Percentiles rank a stretch among this genome's conserved stretches.
Evolutionary conservation across 2,329 filamentous ascomycete species (phyloP).

Genomic region (Clonostachys rosea): DNA sequence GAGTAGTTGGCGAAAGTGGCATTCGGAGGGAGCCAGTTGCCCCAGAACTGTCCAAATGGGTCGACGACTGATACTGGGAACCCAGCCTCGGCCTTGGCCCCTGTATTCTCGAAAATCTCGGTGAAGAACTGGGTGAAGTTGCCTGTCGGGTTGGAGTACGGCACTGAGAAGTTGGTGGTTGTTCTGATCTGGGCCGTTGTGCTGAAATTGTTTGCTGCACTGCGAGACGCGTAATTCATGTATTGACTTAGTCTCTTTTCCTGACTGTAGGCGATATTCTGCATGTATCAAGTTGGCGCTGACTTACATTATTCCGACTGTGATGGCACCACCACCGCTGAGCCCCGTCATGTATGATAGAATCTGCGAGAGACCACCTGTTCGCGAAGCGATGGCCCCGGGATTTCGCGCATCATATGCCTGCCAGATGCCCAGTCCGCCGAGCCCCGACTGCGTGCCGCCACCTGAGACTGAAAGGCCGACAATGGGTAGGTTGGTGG

Average conservation of each 20-base stretch:
- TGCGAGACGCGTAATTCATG: constrained; percentile 1
- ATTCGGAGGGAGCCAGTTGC: constrained; percentile 10
- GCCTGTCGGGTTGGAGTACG: constrained; percentile 10
- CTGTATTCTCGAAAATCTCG: constrained; percentile 11
- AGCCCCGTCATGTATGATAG: constrained; percentile 16
- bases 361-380: constrained; percentile 15
- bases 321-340: constrained; percentile 17
- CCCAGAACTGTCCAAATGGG: constrained; percentile 19
- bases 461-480: constrained; percentile 17
- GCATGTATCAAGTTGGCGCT: accelerated
- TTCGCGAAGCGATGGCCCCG: constrained; percentile 7
- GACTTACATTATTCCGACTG: constrained; percentile 13
- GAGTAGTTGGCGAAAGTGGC: constrained; percentile 13
- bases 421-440: constrained; percentile 17
- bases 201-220: constrained; percentile 17
- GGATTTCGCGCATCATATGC: constrained; percentile 16
- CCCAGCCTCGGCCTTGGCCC: constrained; percentile 12
- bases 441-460: constrained; percentile 18
- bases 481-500: constrained; percentile 9
- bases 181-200: constrained; percentile 8
- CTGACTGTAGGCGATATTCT: accelerated
- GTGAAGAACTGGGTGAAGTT: constrained; percentile 8
- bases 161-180: constrained; percentile 11
- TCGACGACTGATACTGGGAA: constrained; percentile 16
- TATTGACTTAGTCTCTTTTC: background rate